Evolutionary conservation across 1,139 yeast species (phyloP), one percentile per base, ranked within the genome.

Genomic region (Yamadazyma oceani): DNA sequence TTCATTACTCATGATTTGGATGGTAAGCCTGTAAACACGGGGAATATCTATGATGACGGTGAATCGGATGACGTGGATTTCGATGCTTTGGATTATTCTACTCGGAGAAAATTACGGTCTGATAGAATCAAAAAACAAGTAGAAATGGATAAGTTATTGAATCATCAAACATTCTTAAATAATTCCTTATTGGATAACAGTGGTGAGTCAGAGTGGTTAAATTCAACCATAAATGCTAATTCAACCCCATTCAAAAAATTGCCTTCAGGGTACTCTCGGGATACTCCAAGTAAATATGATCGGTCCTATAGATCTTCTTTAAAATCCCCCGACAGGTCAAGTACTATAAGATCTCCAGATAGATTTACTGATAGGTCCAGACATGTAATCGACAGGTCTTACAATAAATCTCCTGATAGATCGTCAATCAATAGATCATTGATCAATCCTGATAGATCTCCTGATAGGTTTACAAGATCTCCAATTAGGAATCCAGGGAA

Each of bases 1-100:
- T 76, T 74, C 48, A 58, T 65, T 4, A 69, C 75, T 13, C 79
- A 74, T 44, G 78, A 74, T 48, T 53, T 66, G 21, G 61, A 69
- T 35, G 79, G 78, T 8, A 64, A 61, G 29, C 50, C 52, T 2
- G 40, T 44, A 22, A 45, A 49, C 29, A 43, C 42, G n/a, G 36
- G 43, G 14, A 27, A 38, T n/a, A 36, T 39, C 17, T 36, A 37
- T 6, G 43, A 43, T 17, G 26, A 37, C 10, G 41, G 37, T 16
- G 13, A 16, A 9, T 5, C 15, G 9, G 28, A 27, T 16, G 10
- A 14, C 5, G 30, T 9, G 10, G 30, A 27, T 16, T 5, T 27
- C 10, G 30, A 16, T 8, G 16, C 14, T 7, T 9, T 27, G 21
- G 30, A 27, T 11, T 27, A 27, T 12, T 15, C 11, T 7, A 16